These are phyloP conservation scores for Neonectria coccinea DNA, from an alignment of 2,329 filamentous ascomycete species.

Conservation along the genomic window DNA sequence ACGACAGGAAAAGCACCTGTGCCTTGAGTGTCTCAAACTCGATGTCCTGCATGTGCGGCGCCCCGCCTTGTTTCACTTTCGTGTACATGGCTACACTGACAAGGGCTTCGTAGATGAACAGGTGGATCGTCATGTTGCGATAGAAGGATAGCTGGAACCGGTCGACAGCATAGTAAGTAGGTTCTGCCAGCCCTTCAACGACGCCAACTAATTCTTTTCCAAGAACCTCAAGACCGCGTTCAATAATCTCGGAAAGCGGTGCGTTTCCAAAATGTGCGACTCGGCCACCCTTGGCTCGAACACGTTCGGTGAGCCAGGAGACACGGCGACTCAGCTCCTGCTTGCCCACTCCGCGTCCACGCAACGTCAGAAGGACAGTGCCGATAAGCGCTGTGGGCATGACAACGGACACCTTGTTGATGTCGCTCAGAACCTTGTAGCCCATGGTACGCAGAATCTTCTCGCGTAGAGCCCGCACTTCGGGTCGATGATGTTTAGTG, in stretches of 20 bases:
- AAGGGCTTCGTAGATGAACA: constrained; percentile 93
- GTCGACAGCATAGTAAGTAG: constrained; percentile 94
- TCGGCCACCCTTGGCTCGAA: constrained; percentile 86
- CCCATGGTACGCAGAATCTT: constrained; percentile 87
- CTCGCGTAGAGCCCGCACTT: constrained; percentile 68
- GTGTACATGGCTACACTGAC: constrained; percentile 93
- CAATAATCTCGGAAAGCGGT: constrained; percentile 83
- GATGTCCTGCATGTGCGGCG: constrained; percentile 82
- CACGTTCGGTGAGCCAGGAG: constrained; percentile 87
- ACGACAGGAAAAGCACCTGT: constrained; percentile 90
- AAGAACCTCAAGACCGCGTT: constrained; percentile 90
- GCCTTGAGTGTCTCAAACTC: constrained; percentile 77
- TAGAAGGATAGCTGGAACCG: constrained; percentile 98
- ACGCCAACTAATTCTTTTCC: constrained; percentile 89
- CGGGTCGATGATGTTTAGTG: constrained; percentile 59
- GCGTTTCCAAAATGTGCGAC: constrained; percentile 92
- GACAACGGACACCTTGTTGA: constrained; percentile 95
- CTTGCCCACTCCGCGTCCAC: constrained; percentile 91
- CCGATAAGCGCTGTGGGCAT: constrained; percentile 98
- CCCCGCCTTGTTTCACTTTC: constrained; percentile 90
- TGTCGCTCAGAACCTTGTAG: constrained; percentile 92
- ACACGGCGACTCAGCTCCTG: constrained; percentile 86
- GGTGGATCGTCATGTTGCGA: constrained; percentile 98
- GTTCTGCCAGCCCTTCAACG: constrained; percentile 83
- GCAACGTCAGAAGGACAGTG: constrained; percentile 89